These are phyloP conservation scores for Aphanomyces astaci DNA, from an alignment of 352 stramenopile species.

Conservation along the genomic window DNA sequence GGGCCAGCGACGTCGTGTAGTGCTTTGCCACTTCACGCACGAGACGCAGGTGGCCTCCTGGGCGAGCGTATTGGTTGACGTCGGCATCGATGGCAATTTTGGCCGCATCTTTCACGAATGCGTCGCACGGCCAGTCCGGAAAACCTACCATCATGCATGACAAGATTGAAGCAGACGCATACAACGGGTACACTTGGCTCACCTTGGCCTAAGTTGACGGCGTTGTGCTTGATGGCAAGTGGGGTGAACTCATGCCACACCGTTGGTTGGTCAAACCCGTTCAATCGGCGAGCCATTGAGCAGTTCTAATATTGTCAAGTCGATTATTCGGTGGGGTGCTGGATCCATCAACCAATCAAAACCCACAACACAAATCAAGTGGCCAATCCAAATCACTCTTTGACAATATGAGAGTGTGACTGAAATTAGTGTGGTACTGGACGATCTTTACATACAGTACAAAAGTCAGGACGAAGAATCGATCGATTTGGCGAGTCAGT, in stretches of 20 bases:
- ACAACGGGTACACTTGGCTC: too few relatives aligned
- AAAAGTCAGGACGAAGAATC: too few relatives aligned
- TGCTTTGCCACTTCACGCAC: conserved; percentile 80
- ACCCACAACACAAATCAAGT: too few relatives aligned
- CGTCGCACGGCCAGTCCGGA: conserved; percentile 87
- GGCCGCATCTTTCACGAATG: conserved; percentile 91
- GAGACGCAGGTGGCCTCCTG: conserved; percentile 82
- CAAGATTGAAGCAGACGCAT: too few relatives aligned
- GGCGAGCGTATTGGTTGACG: conserved; percentile 91
- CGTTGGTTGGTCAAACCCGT: conserved; percentile 68
- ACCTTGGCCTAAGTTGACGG: conserved; percentile 89
- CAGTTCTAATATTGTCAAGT: too few relatives aligned
- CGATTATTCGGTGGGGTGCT: too few relatives aligned
- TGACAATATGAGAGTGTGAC: too few relatives aligned
- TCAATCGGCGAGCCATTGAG: conserved; percentile 43
- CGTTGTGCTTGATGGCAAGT: conserved; percentile 74
- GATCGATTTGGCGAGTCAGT: too few relatives aligned
- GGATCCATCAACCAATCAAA: too few relatives aligned
- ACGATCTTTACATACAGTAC: too few relatives aligned
- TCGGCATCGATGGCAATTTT: conserved; percentile 89
- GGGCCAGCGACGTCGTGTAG: conserved; percentile 81
- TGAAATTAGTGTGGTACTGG: too few relatives aligned
- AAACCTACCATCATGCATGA: conserved; percentile 50
- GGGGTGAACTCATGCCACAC: conserved; percentile 87
- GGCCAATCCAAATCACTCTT: too few relatives aligned